A percentile compares a stretch with the other conserved stretches of the same genome.
Evolutionary conservation across 2,329 filamentous ascomycete genomes (phyloP).

Genomic region (Harringtonia lauricola): DNA sequence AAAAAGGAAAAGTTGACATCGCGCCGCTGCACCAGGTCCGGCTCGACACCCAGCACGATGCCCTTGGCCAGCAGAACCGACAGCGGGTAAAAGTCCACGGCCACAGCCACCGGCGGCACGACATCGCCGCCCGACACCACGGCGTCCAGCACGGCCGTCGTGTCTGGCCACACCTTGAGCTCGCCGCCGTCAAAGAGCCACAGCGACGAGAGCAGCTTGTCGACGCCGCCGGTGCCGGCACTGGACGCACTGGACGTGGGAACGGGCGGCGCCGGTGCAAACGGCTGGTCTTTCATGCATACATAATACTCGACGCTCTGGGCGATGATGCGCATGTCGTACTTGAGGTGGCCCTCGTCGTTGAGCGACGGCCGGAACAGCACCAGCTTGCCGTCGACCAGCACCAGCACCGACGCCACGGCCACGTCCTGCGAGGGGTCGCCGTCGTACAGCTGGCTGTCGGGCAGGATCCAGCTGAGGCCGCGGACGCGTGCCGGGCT

Average conservation of each 20-base stretch:
- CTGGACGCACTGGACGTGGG: too few relatives aligned
- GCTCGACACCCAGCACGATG: constrained; percentile 80
- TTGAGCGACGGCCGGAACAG: constrained; percentile 78
- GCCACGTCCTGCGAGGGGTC: constrained; percentile 94
- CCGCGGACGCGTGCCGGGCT: constrained; percentile 87
- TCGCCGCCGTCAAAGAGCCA: constrained; percentile 90
- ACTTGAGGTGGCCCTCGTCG: constrained; percentile 77
- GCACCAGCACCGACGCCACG: constrained; percentile 82
- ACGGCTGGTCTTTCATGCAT: constrained; percentile 76
- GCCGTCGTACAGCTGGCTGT: constrained; percentile 77
- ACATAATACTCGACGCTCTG: constrained; percentile 95
- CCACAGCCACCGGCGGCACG: constrained; percentile 62
- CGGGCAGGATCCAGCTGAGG: constrained; percentile 90
- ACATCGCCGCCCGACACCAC: constrained; percentile 55
- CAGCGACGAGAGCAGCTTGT: constrained; percentile 68
- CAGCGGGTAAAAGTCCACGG: constrained; percentile 91
- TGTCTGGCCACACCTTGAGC: constrained; percentile 79
- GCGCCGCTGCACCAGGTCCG: constrained; percentile 83
- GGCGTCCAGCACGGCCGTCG: constrained; percentile 70
- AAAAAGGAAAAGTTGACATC: constrained; percentile 88
- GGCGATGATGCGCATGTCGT: constrained; percentile 94
- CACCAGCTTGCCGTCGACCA: constrained; percentile 96
- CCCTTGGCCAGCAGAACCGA: constrained; percentile 83
- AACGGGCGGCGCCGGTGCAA: too few relatives aligned
- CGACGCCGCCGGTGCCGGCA: not conserved